phyloP scores from a whole-genome alignment of 192 early-diverging fungal species.

The Nowakowskiella sp. region DNA sequence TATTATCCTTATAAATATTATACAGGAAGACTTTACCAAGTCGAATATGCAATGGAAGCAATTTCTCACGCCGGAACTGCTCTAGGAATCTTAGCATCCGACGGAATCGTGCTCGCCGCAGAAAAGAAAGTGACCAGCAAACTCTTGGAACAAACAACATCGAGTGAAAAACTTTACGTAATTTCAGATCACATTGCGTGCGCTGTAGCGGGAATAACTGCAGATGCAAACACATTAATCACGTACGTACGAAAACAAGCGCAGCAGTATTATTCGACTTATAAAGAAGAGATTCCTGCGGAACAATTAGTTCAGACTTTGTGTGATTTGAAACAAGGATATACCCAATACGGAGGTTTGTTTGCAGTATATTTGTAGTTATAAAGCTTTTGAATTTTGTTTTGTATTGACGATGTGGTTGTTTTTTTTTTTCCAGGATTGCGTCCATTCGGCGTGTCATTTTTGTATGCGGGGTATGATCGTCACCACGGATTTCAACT shows the following conservation, averaged over 20 bases:
- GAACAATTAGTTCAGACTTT: slow-evolving; percentile 93
- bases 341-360: slow-evolving; percentile 88
- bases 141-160: slow-evolving; percentile 75
- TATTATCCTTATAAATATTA: background rate
- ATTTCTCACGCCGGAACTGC: slow-evolving; percentile 95
- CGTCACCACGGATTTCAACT: slow-evolving; percentile 87
- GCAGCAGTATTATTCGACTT: slow-evolving; percentile 78
- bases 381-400: slow-evolving; percentile 2
- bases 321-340: slow-evolving; percentile 97
- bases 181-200: background rate
- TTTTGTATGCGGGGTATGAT: slow-evolving; percentile 95
- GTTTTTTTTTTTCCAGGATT: slow-evolving; percentile 43
- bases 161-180: slow-evolving; percentile 90
- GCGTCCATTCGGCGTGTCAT: slow-evolving; percentile 97
- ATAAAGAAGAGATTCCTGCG: slow-evolving; percentile 86
- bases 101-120: slow-evolving; percentile 94
- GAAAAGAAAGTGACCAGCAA: slow-evolving; percentile 93
- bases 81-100: slow-evolving; percentile 82
- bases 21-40: slow-evolving; percentile 93
- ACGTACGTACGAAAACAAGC: slow-evolving; percentile 79
- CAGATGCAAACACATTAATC: slow-evolving; percentile 95
- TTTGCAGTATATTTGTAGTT: slow-evolving; percentile 2
- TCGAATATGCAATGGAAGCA: slow-evolving; percentile 99
- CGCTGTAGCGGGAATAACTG: slow-evolving; percentile 93
- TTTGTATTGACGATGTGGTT: background rate